Evolutionary conservation across 345 rosid species (phyloP).

Genomic region (Boechera stricta): DNA sequence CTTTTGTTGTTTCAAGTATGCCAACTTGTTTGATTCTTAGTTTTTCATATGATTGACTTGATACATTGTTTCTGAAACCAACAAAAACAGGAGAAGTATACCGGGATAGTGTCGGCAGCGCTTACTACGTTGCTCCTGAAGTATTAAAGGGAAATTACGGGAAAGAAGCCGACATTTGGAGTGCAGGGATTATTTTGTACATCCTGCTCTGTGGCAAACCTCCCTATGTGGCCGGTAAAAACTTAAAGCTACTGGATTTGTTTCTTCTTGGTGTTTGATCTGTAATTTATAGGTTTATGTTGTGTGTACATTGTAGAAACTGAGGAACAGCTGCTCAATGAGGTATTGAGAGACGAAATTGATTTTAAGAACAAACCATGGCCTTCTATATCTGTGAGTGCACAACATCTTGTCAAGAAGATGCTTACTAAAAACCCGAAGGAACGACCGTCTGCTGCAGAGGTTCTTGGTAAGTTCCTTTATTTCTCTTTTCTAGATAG

Average conservation of each 20-base stretch:
- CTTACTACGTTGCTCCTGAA: slow-evolving; percentile 94
- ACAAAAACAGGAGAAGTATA: slow-evolving; percentile 63
- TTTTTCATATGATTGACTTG: neutral
- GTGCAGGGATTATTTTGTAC: slow-evolving; percentile 87
- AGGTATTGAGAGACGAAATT: slow-evolving; percentile 57
- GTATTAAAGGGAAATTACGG: slow-evolving; percentile 79
- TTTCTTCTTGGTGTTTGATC: neutral
- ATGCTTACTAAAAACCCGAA: slow-evolving; percentile 77
- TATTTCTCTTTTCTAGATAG: neutral
- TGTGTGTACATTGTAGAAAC: slow-evolving; percentile 30
- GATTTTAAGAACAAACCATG: slow-evolving; percentile 74
- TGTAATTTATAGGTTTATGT: neutral
- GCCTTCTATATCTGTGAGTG: slow-evolving; percentile 70
- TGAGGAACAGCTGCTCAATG: slow-evolving; percentile 73
- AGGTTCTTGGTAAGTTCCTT: slow-evolving; percentile 71
- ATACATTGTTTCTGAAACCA: slow-evolving; percentile 11
- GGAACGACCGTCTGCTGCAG: slow-evolving; percentile 65
- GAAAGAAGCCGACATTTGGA: slow-evolving; percentile 92
- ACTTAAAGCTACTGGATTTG: neutral
- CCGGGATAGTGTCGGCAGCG: slow-evolving; percentile 75
- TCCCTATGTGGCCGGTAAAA: slow-evolving; percentile 83
- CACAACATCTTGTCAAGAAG: slow-evolving; percentile 69
- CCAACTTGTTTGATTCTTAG: neutral
- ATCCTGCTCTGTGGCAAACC: slow-evolving; percentile 80
- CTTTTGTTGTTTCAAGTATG: neutral